Evolutionary conservation across 2,329 filamentous ascomycete genomes (phyloP), one percentile per base, ranked within the genome.

Genomic region (Penicillium olsonii): DNA sequence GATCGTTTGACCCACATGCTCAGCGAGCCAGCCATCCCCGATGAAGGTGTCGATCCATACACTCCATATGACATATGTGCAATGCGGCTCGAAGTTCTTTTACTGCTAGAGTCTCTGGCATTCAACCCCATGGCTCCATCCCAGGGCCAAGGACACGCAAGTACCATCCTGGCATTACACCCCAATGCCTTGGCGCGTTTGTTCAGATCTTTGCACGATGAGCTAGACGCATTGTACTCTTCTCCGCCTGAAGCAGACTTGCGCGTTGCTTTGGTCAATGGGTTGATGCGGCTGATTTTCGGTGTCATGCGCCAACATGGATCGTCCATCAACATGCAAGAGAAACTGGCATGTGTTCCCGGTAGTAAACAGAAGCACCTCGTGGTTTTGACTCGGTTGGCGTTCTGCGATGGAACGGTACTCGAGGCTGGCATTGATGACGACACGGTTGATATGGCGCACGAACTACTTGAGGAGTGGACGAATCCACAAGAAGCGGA

Each of bases 281-380:
- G 78, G 4, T 75, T 81, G 9, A 82, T 82, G 55, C 77, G 79
- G n/a, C 66, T 89, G 3, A 71, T 88, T 5, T 81, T 84, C 62
- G 77, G 82, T 50, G 70, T 88, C 14, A 72, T 84, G 12, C 79
- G 73, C 2, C 73, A 68, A 17, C 88, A 91, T 64, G 80, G 87
- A 5, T 73, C 80, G 17, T 72, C 77, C 19, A 77, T 86, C 59
- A 82, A 92, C 57, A 82, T 95, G 54, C 80, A 84, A 41, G 79
- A 82, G 41, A 95, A 92, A 67, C 76, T 96, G 5, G 78, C 80
- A 0, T 80, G 81, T 8, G 82, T 88, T 0, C 79, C 83, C 5
- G 89, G 90, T 3, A 88, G 86, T 0, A 82, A 84, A 43, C 90
- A 96, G 63, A 90, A 91, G 44, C 92, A 95, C 62, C 76, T 95